Evolutionary conservation across 2,329 filamentous ascomycete species (phyloP), one percentile per base, ranked within the genome.

Genomic region (Botrytis squamosa): DNA sequence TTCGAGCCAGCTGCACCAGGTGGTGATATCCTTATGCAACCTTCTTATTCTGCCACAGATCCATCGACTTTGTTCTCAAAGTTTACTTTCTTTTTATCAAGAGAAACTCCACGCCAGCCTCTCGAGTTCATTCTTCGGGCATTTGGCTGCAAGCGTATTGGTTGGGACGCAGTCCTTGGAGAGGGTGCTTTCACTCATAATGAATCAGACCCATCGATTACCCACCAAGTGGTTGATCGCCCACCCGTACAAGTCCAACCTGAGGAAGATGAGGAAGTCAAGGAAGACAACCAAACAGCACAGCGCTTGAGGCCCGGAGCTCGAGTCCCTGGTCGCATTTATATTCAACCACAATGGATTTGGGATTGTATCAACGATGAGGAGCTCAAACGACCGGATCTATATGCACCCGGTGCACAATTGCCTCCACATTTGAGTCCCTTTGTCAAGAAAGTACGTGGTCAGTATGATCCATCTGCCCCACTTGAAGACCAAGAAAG

Each of bases 281-380:
- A 78, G 42, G 87, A 88, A 76, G 89, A 91, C 78, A 91, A 88
- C 83, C 89, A 89, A 84, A 92, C 85, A 75, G 85, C 84, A 66
- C 88, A 87, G 81, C 88, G 87, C 81, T 84, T 90, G 72, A 85
- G 82, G 40, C 83, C 83, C 74, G 92, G 93, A 80, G 90, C 90
- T 76, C 90, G 94, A 75, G 92, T 98, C 75, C 94, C 95, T n/a
- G 95, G 95, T 52, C 89, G 96, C 77, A 94, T 90, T 76, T 99
- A 99, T 79, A 85, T 99, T 73, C 96, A 99, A 85, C 96, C 96
- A 33, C 96, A 99, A 82, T 99, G 97, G 95, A 90, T 99, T 6
- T 99, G 96, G 96, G 96, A 99, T 81, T 95, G 93, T 80, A 85
- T 97, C 82, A 99, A 99, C 82, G 93, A 96, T 64, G 93, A 94